Evolutionary conservation across 2,329 filamentous ascomycete species (phyloP).

Genomic region (Trichophyton verrucosum): DNA sequence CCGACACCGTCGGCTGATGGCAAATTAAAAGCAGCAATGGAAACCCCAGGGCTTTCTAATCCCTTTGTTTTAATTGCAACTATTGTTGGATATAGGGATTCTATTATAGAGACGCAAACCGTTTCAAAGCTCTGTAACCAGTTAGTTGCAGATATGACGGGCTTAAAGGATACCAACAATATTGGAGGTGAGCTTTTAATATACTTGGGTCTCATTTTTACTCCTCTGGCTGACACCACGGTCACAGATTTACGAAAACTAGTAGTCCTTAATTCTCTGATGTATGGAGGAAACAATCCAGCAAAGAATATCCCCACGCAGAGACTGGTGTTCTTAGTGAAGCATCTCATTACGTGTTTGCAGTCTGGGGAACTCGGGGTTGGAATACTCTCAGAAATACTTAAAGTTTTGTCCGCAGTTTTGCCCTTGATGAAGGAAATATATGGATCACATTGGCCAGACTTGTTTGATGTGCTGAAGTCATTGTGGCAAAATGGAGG

Average conservation of each 20-base stretch:
- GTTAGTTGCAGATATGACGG: constrained; percentile 48
- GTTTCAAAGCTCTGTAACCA: constrained; percentile 47
- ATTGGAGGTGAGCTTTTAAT: constrained; percentile 30
- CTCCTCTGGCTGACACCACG: constrained; percentile 11
- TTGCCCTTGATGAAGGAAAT: constrained; percentile 66
- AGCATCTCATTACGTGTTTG: constrained; percentile 62
- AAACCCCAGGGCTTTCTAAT: constrained; percentile 28
- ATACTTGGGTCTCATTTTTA: not conserved
- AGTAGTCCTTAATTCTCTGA: constrained; percentile 42
- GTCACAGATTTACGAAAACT: constrained; percentile 37
- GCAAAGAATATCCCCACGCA: constrained; percentile 40
- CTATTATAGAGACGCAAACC: constrained; percentile 36
- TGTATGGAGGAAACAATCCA: constrained; percentile 38
- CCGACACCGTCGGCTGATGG: constrained; percentile 21
- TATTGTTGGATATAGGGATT: constrained; percentile 38
- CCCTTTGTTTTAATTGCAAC: constrained; percentile 37
- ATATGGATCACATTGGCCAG: constrained; percentile 80
- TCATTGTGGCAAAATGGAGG: constrained; percentile 44
- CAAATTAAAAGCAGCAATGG: constrained; percentile 24
- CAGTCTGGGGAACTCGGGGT: constrained; percentile 43
- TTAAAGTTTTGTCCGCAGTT: constrained; percentile 41
- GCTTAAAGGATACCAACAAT: constrained; percentile 34
- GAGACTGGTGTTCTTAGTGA: constrained; percentile 69
- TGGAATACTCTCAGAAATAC: constrained; percentile 27
- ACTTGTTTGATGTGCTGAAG: constrained; percentile 47